Conservation (phyloP, 495 filamentous ascomycete genomes). For the Staphylotrichum longicolle region DNA sequence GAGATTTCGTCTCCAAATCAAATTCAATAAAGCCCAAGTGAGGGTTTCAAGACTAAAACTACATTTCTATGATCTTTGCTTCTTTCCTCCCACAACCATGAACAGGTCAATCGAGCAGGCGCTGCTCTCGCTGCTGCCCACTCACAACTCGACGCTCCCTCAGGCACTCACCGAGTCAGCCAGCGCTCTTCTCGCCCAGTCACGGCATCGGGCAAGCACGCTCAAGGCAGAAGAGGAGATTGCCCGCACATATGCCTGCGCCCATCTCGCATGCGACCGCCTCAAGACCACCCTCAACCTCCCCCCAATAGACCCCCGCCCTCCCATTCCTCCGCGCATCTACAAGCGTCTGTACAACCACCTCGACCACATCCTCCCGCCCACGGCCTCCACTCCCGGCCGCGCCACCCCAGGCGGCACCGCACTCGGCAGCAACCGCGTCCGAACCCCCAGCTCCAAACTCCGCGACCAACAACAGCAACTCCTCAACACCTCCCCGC, state of each 20-base stretch:
- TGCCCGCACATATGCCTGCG: conserved; percentile 81
- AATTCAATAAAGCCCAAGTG: no score
- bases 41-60: no score
- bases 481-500: conserved; percentile 22
- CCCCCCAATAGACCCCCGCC: conserved; percentile 72
- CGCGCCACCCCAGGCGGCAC: conserved; percentile 27
- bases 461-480: conserved; percentile 28
- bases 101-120: conserved; percentile 74
- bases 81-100: conserved; percentile 43
- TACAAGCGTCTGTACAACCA: conserved; percentile 84
- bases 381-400: conserved; percentile 33
- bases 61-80: no score
- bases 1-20: no score
- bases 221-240: conserved; percentile 88
- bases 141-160: conserved; percentile 68
- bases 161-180: conserved; percentile 73
- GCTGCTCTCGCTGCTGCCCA: conserved; percentile 73
- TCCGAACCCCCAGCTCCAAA: conserved; percentile 38
- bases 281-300: conserved; percentile 81
- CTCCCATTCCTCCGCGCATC: conserved; percentile 76
- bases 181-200: conserved; percentile 79
- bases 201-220: conserved; percentile 70
- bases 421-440: conserved; percentile 12
- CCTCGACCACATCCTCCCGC: conserved; percentile 68
- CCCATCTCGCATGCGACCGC: conserved; percentile 87